phyloP scores from a whole-genome alignment of 495 filamentous ascomycete genomes.

The Elaphomyces granulatus region DNA sequence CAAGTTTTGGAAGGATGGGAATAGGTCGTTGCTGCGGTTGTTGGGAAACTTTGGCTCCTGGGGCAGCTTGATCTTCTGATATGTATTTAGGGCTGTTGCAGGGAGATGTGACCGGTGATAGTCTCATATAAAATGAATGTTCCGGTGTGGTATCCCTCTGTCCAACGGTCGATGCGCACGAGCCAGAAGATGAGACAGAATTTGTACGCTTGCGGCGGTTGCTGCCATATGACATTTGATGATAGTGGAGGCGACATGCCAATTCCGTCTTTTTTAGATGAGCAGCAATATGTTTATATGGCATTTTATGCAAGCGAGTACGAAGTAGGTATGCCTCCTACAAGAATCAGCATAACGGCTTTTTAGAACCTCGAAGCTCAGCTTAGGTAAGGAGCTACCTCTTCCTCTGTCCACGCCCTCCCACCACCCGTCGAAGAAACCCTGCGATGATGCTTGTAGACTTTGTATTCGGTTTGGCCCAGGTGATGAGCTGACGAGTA shows the following conservation, averaged over 20 bases:
- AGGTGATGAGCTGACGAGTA: background rate
- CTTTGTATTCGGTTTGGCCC: conserved; percentile 5
- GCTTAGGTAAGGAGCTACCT: too few relatives aligned
- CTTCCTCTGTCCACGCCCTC: conserved; percentile 63
- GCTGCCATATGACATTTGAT: conserved; percentile 68
- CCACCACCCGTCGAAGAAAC: conserved; percentile 53
- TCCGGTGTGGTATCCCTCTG: conserved; percentile 11
- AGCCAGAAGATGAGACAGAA: conserved; percentile 43
- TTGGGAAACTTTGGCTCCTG: conserved; percentile 3
- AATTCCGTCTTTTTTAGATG: conserved; percentile 76
- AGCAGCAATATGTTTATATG: conserved; percentile 76
- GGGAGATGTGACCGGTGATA: conserved; percentile 28
- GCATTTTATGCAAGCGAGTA: conserved; percentile 72
- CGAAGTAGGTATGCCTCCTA: conserved; percentile 77
- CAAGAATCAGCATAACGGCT: too few relatives aligned
- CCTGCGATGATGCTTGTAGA: conserved; percentile 35
- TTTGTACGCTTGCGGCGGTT: conserved; percentile 55
- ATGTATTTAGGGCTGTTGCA: conserved; percentile 31
- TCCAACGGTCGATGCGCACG: conserved; percentile 16
- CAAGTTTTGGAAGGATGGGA: conserved; percentile 47
- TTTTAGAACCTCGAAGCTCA: too few relatives aligned
- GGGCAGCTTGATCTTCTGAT: conserved; percentile 4
- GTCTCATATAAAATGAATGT: conserved; percentile 12
- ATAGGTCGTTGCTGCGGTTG: conserved; percentile 31
- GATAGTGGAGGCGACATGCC: conserved; percentile 71